Base-by-base conservation (phyloP, 225 moss, liverwort and hornwort species). In the Pseudoscleropodium purum region DNA sequence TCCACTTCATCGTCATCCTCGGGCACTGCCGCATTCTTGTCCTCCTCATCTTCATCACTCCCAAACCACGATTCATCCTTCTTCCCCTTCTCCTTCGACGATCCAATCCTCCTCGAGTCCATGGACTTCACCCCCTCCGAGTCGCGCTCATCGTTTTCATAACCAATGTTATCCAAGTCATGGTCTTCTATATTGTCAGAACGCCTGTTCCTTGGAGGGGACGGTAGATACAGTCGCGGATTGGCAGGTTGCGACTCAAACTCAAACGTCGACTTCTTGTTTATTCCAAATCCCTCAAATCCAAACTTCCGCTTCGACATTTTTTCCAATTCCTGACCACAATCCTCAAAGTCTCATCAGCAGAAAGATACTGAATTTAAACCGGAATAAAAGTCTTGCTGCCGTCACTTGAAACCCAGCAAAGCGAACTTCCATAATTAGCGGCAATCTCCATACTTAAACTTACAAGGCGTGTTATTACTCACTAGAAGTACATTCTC, bases 281-380 rank as follows among this genome's bases (percentile, higher is more conserved):
- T 92, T 62, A 97, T 97, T 74, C 97, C 99, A 70, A 97, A 99
- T 13, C 99, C 97, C 91, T 96, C 97, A 60, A 97, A 97, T 74
- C 96, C 97, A 83, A 95, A 95, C 93, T 97, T 99, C 85, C 99
- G 93, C 92, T 99, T 99, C 95, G 99, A 99, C 99, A 99, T 90
- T 94, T 84, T 83, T 84, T 85, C 31, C 79, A 87, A 79, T 39
- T 84, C 86, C 78, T 87, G 63, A n/a, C 18, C 69, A 83, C 41
- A 91, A 75, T 74, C 45, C 49, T 83, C 41, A 73, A 86, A 89
- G 57, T 84, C 66, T 90, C 78, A 85, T 69, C 62, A 79, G 21
- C 88, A 74, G 68, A 70, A 47, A 86, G 57, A 52, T 27, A 61
- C 86, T 64, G 69, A 70, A 84, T 13, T 62, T 29, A 5, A 49